These are phyloP conservation scores for Neurospora pannonica DNA, from an alignment of 495 filamentous ascomycete species.

Conservation along the genomic window DNA sequence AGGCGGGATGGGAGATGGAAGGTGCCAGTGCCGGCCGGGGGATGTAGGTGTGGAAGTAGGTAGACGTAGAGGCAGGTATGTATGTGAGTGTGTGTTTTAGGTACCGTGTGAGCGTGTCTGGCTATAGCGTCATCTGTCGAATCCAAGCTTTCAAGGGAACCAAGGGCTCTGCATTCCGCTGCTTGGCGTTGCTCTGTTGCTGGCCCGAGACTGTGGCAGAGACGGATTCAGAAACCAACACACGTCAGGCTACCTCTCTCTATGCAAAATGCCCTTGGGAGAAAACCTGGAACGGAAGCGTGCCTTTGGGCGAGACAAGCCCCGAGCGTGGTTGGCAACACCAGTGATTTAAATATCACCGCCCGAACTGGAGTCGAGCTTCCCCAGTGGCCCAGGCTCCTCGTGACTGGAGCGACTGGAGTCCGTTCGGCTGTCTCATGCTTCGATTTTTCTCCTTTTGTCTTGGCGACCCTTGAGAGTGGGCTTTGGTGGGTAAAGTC, in stretches of 20 bases:
- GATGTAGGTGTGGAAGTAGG: not conserved
- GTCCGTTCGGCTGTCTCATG: not conserved
- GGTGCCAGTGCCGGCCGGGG: not conserved
- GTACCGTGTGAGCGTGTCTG: not conserved
- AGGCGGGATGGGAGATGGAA: not conserved
- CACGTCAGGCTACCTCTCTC: not conserved
- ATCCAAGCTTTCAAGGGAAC: not conserved
- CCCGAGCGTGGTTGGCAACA: not conserved
- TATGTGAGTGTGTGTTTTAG: not conserved
- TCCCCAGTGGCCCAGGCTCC: not conserved
- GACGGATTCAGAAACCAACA: not conserved
- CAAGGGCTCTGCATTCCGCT: not conserved
- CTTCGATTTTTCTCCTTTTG: constrained; percentile 15
- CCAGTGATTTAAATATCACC: not conserved
- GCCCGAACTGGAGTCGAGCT: not conserved
- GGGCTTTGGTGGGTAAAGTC: constrained; percentile 2
- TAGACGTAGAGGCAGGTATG: not conserved
- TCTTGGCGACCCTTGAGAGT: constrained; percentile 11
- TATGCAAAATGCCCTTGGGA: not conserved
- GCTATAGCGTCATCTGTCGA: not conserved
- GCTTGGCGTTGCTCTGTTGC: not conserved
- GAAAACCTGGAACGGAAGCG: not conserved
- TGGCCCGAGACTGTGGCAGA: not conserved
- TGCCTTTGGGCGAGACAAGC: not conserved
- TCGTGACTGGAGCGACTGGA: not conserved